Conservation (phyloP, 805 yeast species). For the Yamadazyma ubonensis region DNA sequence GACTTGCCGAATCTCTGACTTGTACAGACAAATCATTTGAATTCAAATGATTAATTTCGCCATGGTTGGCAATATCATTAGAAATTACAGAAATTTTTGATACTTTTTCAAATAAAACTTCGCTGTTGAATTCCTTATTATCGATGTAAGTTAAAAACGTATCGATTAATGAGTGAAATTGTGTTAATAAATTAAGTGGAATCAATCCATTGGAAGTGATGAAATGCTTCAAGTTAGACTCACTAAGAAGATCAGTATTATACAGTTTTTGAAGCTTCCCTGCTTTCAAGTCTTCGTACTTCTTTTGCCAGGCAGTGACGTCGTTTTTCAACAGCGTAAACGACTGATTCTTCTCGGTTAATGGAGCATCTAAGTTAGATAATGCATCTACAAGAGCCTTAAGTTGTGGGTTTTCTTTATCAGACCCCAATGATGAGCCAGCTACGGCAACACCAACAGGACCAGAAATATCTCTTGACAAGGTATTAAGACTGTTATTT, state of each 20-base stretch:
- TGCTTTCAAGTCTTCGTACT: slow-evolving; percentile 48
- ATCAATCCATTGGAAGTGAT: slow-evolving; percentile 45
- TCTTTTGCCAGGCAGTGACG: slow-evolving; percentile 49
- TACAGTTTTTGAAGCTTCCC: slow-evolving; percentile 23
- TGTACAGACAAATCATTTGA: slow-evolving; percentile 43
- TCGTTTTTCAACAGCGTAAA: slow-evolving; percentile 24
- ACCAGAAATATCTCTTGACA: slow-evolving; percentile 13
- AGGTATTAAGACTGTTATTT: slow-evolving; percentile 9
- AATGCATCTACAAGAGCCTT: slow-evolving; percentile 27
- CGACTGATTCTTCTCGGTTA: slow-evolving; percentile 10
- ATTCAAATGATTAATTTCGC: slow-evolving; percentile 23
- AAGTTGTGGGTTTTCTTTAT: slow-evolving; percentile 17
- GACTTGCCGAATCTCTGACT: slow-evolving; percentile 67
- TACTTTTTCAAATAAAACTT: slow-evolving; percentile 49
- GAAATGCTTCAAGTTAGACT: slow-evolving; percentile 27
- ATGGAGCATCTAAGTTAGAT: slow-evolving; percentile 21
- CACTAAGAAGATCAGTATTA: slow-evolving; percentile 18
- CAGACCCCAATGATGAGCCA: no score
- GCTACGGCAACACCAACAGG: slow-evolving; percentile 5
- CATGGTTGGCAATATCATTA: slow-evolving; percentile 38
- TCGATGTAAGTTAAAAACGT: slow-evolving; percentile 37
- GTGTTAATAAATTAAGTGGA: slow-evolving; percentile 43
- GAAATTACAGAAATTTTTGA: slow-evolving; percentile 50
- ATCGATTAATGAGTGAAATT: slow-evolving; percentile 51
- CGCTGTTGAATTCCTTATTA: slow-evolving; percentile 28